Percentiles rank a stretch among this genome's conserved stretches.
phyloP scores from a whole-genome alignment of 2,329 filamentous ascomycete species.

The Scleromitrula shiraiana region DNA sequence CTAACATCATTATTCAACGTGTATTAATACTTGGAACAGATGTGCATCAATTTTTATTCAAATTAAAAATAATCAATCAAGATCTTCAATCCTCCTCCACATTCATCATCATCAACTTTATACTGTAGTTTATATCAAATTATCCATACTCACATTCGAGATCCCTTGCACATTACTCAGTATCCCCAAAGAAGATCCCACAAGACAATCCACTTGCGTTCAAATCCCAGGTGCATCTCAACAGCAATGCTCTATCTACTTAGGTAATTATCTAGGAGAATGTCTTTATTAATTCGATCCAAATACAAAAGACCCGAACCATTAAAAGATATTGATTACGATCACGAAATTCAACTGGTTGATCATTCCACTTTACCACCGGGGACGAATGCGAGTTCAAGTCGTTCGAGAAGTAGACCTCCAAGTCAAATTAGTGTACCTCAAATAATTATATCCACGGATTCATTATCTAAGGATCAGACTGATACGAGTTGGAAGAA shows the following conservation, averaged over 20 bases:
- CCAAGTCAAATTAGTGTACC: neutral
- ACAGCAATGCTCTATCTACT: conserved; percentile 6
- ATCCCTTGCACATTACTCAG: neutral
- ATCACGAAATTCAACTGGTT: conserved; percentile 63
- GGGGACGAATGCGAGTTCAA: conserved; percentile 10
- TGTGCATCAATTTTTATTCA: conserved; percentile 3
- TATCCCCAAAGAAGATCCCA: neutral
- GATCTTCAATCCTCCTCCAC: neutral
- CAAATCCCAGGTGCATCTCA: neutral
- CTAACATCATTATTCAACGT: neutral
- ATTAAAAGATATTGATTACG: conserved; percentile 54
- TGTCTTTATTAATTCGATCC: conserved; percentile 6
- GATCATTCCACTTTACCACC: conserved; percentile 38
- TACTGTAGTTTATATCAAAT: too few species aligned
- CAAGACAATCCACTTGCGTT: neutral
- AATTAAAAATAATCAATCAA: neutral
- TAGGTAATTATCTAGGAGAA: conserved; percentile 5
- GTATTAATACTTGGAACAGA: conserved; percentile 7
- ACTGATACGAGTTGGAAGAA: conserved; percentile 22
- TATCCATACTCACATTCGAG: too few species aligned
- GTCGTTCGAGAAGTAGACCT: conserved; percentile 11
- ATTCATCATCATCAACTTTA: too few species aligned
- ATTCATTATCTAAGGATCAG: conserved; percentile 20
- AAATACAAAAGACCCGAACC: conserved; percentile 34
- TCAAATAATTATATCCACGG: conserved; percentile 12